Conservation (phyloP, 495 filamentous ascomycete species). For the Penicilliopsis zonata region DNA sequence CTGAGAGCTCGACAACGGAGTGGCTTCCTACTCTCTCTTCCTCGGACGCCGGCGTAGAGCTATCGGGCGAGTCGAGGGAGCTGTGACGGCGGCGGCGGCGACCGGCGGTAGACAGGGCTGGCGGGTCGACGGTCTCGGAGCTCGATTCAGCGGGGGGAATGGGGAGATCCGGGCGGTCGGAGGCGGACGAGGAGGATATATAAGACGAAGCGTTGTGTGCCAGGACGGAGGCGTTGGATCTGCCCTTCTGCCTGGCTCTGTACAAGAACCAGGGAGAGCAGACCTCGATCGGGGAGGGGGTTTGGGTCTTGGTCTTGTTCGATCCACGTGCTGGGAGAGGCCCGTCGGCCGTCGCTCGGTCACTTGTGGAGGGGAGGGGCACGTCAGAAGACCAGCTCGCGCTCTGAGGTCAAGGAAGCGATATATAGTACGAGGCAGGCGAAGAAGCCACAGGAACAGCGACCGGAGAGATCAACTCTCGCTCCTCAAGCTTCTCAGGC, state of each 20-base stretch:
- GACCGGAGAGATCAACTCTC: not conserved
- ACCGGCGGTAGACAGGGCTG: slow-evolving; percentile 7
- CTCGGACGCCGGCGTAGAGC: slow-evolving; percentile 9
- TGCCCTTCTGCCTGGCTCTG: slow-evolving; percentile 38
- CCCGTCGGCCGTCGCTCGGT: slow-evolving; percentile 1
- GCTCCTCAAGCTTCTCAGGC: no score
- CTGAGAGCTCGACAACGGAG: slow-evolving; percentile 12
- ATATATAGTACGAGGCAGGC: not conserved
- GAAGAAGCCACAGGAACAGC: not conserved
- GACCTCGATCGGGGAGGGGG: slow-evolving; percentile 24
- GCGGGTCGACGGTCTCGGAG: slow-evolving; percentile 13
- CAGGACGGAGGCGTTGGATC: slow-evolving; percentile 47
- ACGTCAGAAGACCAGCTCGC: no score
- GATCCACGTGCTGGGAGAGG: slow-evolving; percentile 9
- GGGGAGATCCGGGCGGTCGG: slow-evolving; percentile 46
- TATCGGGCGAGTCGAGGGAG: slow-evolving; percentile 12
- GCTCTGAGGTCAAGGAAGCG: no score
- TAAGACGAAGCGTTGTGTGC: slow-evolving; percentile 41
- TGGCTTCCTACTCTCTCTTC: slow-evolving; percentile 18
- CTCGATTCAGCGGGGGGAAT: no score
- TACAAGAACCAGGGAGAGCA: slow-evolving; percentile 40
- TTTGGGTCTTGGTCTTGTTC: slow-evolving; percentile 12
- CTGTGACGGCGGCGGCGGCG: slow-evolving; percentile 21
- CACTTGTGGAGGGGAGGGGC: slow-evolving; percentile 5
- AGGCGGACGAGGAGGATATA: slow-evolving; percentile 39